Evolutionary conservation across 345 rosid genomes (phyloP).

Genomic region (Gossypium herbaceum): DNA sequence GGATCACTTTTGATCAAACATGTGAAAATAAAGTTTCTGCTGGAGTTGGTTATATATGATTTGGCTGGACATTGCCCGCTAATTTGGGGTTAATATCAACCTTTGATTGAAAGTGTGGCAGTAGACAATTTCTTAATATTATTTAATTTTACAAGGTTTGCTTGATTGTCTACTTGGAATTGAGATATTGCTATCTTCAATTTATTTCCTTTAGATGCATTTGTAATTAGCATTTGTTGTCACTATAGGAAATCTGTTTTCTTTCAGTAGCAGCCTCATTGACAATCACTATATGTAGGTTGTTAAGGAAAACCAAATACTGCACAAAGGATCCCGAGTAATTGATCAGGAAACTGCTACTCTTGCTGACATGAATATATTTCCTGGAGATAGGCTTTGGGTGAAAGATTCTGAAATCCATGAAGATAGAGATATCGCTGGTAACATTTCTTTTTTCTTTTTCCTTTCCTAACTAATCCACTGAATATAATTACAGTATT

Average conservation of each 20-base stretch:
- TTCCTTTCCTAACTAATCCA: not conserved
- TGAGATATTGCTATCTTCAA: not conserved
- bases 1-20: not conserved
- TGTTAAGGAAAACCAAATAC: slow-evolving; percentile 91
- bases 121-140: not conserved
- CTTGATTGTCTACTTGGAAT: not conserved
- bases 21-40: not conserved
- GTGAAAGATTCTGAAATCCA: slow-evolving; percentile 92
- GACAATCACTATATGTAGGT: slow-evolving; percentile 45
- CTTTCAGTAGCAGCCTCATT: not conserved
- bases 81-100: slow-evolving; percentile 3
- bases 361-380: slow-evolving; percentile 91
- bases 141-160: not conserved
- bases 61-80: not conserved
- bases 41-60: not conserved
- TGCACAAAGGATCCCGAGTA: slow-evolving; percentile 72
- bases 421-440: slow-evolving; percentile 96
- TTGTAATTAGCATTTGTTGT: slow-evolving; percentile 6
- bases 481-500: not conserved
- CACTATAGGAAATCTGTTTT: not conserved
- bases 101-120: not conserved
- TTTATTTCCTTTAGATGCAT: not conserved
- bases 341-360: slow-evolving; percentile 87
- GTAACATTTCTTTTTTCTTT: slow-evolving; percentile 34
- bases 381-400: slow-evolving; percentile 96